These are phyloP conservation scores for Colletotrichum sp. DNA, from an alignment of 2,329 filamentous ascomycete genomes.

Conservation along the genomic window DNA sequence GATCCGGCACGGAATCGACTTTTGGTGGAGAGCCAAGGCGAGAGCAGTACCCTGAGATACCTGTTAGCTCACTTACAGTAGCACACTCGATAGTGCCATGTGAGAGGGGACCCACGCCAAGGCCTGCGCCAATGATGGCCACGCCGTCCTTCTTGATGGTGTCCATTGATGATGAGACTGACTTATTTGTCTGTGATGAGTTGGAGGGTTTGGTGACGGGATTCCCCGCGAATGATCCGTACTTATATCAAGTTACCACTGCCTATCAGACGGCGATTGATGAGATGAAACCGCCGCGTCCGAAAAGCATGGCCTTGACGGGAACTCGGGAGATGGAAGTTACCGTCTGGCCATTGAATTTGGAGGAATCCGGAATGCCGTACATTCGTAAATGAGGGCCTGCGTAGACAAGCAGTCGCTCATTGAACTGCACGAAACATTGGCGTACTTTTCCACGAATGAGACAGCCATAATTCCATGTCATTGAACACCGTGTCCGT, in stretches of 20 bases:
- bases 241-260: neutral
- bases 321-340: neutral
- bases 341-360: neutral
- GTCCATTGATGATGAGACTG: neutral
- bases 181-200: neutral
- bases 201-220: neutral
- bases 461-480: neutral
- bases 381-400: neutral
- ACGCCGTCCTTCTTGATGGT: neutral
- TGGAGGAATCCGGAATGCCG: neutral
- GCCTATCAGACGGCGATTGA: neutral
- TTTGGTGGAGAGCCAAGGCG: neutral
- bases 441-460: rapidly evolving
- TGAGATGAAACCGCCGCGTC: neutral
- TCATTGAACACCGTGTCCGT: neutral
- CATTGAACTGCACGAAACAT: neutral
- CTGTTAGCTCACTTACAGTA: neutral
- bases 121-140: neutral
- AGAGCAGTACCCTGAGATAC: neutral
- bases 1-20: neutral
- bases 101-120: neutral
- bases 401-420: neutral
- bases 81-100: neutral
- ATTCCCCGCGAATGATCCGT: neutral
- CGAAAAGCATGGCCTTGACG: neutral